Evolutionary conservation across 2,329 filamentous ascomycete species (phyloP), one percentile per base, ranked within the genome.

Genomic region (Penicillium oxalicum): DNA sequence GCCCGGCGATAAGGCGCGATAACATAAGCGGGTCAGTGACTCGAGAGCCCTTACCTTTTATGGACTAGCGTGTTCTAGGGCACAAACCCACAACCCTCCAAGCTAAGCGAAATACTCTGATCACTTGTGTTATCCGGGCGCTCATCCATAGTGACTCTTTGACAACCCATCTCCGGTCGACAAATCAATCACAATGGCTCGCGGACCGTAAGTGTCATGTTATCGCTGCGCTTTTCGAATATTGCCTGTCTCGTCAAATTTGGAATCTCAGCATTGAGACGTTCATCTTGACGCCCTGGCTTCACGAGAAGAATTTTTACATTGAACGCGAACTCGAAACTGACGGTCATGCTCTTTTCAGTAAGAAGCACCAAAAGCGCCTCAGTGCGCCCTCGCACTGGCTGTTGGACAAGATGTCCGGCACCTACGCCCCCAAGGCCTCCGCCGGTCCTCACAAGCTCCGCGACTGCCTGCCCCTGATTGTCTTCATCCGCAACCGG

Each of bases 351-450:
- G 63, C 27, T 57, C 57, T 57, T 9, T 61, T 70, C 71, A 91
- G 87, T 78, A 94, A 93, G 84, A 96, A 96, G 87, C 93, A 98
- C 81, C 91, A 97, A 80, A 97, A 98, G 91, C 91, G 93, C 83
- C 84, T 97, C 74, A 93, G 88, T 79, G 93, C 93, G 75, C 93
- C 93, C 74, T 94, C 88, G 76, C 93, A 97, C 87, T 98, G 93
- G 93, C 88, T 98, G 74, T 83, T 98, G 76, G 93, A 98, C 88
- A 98, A 98, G 80, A 84, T 98, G 74, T 95, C 90, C 77, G 93
- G 93, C 74, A 80, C 82, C 77, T 91, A 84, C 72, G 81, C 82
- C 58, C 81, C 81, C 66, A 81, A 81, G 74, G 78, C 82, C 61
- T 84, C 81, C 54, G 77, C 82, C 61, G 93, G 93, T 88, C 93